Conservation (phyloP, 2,329 filamentous ascomycete species). For the Venturia aucupariae region DNA sequence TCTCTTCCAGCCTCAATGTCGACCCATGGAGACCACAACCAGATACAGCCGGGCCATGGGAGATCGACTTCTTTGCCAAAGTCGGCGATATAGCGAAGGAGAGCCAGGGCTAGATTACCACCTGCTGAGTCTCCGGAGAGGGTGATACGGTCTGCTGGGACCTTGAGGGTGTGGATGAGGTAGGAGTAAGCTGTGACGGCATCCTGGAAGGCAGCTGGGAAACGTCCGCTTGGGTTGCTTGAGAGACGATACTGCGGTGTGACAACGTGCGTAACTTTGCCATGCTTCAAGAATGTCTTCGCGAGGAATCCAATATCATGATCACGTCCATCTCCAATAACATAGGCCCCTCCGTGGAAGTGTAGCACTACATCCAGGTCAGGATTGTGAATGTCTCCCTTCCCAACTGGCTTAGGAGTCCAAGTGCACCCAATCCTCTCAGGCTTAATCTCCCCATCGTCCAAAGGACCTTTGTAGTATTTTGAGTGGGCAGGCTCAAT, state of each 20-base stretch:
- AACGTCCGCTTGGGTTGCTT: constrained; percentile 34
- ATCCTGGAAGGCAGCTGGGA: constrained; percentile 44
- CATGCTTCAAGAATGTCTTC: constrained; percentile 29
- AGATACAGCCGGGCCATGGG: constrained; percentile 28
- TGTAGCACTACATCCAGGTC: constrained; percentile 35
- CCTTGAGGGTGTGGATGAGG: constrained; percentile 31
- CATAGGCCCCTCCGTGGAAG: constrained; percentile 42
- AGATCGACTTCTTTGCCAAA: constrained; percentile 28
- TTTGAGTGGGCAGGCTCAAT: constrained; percentile 21
- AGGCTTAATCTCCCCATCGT: constrained; percentile 28
- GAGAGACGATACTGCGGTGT: constrained; percentile 41
- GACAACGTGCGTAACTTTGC: constrained; percentile 32
- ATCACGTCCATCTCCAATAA: constrained; percentile 35
- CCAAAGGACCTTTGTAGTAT: constrained; percentile 25
- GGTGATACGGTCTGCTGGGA: constrained; percentile 34
- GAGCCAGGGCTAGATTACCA: constrained; percentile 35
- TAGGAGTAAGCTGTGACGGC: constrained; percentile 38
- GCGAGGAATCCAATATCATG: constrained; percentile 26
- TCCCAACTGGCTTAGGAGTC: constrained; percentile 27
- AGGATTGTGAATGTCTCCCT: constrained; percentile 16
- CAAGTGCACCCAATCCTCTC: constrained; percentile 33
- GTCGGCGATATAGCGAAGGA: constrained; percentile 39
- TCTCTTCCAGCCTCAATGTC: constrained; percentile 26
- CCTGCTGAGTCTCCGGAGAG: constrained; percentile 43
- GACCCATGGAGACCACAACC: constrained; percentile 38